Evolutionary conservation across 305 asterid genomes (phyloP).

Genomic region (Stenogyne calaminthoides): DNA sequence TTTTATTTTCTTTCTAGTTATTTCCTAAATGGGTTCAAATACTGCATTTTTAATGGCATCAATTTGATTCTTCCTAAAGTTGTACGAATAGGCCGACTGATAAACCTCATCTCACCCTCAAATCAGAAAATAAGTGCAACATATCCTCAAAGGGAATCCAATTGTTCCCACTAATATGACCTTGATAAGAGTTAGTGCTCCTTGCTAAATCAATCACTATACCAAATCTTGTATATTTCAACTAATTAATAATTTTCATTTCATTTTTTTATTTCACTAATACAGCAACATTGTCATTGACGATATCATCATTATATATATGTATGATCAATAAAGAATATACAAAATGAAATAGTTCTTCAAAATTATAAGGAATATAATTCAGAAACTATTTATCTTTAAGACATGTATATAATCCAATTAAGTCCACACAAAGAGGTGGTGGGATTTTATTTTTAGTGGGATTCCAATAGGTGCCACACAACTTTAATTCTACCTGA

Average conservation of each 20-base stretch:
- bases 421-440: slow-evolving; percentile 15
- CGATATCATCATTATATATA: too few relatives aligned
- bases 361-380: neutral
- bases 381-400: neutral
- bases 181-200: slow-evolving; percentile 30
- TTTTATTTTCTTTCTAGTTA: neutral
- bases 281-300: too few relatives aligned
- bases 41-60: neutral
- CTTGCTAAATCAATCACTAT: slow-evolving; percentile 9
- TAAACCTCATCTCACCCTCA: neutral
- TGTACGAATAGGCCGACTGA: too few relatives aligned
- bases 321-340: too few relatives aligned
- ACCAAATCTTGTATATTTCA: neutral
- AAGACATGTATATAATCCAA: neutral
- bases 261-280: too few relatives aligned
- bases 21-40: neutral
- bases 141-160: slow-evolving; percentile 24
- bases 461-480: slow-evolving; percentile 40
- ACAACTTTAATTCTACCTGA: slow-evolving; percentile 30
- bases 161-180: slow-evolving; percentile 13
- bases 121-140: neutral
- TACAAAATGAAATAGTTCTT: neutral
- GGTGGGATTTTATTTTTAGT: slow-evolving; percentile 25
- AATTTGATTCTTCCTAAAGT: neutral
- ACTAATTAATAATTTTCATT: too few relatives aligned